A percentile compares a stretch with the other conserved stretches of the same genome.
Conservation (phyloP, 1,284 basidiomycete genomes). For the Cryptococcus sp. region DNA sequence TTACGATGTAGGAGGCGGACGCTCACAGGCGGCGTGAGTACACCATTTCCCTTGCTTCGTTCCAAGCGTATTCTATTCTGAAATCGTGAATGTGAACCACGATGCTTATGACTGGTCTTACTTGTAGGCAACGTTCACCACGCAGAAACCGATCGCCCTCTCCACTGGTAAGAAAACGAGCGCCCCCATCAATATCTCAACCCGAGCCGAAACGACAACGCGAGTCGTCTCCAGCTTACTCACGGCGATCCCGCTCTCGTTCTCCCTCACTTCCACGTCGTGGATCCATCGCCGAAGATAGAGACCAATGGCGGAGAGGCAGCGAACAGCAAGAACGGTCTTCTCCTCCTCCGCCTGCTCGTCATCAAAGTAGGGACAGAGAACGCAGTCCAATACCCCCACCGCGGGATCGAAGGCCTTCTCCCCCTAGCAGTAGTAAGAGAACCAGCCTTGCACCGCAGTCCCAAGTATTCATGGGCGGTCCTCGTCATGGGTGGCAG, state of each 20-base stretch:
- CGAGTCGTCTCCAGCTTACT: conserved; percentile 13
- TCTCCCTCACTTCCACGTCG: conserved; percentile 3
- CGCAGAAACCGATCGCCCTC: conserved; percentile 1
- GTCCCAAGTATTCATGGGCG: conserved; percentile 7
- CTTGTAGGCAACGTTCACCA: conserved; percentile 1
- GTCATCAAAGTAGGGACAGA: background rate
- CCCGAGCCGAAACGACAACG: conserved; percentile 14
- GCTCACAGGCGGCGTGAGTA: background rate
- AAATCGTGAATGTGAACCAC: background rate
- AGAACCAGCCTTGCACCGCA: conserved; percentile 7
- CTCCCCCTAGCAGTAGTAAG: background rate
- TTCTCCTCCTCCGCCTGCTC: conserved; percentile 11
- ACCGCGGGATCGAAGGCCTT: conserved; percentile 3
- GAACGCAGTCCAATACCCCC: conserved; percentile 13
- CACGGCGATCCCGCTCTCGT: conserved; percentile 11
- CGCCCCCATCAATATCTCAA: conserved; percentile 13
- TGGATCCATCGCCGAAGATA: background rate
- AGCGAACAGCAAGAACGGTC: background rate
- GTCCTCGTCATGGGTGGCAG: background rate
- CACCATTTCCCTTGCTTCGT: background rate
- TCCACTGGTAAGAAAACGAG: conserved; percentile 13
- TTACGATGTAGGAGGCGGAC: background rate
- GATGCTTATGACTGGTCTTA: background rate
- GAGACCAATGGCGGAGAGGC: background rate
- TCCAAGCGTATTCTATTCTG: conserved; percentile 3